Conservation (phyloP, 2,329 filamentous ascomycete species). For the Penicillium sp. region DNA sequence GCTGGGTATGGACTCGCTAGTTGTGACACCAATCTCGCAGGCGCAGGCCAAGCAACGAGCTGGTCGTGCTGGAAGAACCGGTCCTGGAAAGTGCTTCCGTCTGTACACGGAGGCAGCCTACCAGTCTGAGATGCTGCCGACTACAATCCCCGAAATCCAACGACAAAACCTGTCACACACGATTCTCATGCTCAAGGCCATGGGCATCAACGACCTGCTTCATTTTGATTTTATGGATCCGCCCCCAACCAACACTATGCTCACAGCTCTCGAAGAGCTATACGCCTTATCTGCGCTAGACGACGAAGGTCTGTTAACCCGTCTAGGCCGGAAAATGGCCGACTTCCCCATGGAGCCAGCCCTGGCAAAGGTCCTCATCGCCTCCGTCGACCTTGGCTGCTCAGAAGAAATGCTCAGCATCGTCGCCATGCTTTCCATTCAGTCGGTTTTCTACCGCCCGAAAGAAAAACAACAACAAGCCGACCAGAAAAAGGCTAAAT, state of each 20-base stretch:
- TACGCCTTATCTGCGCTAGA: constrained; percentile 91
- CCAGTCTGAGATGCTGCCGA: constrained; percentile 95
- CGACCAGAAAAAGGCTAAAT: constrained; percentile 96
- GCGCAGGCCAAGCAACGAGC: constrained; percentile 95
- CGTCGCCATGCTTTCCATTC: constrained; percentile 89
- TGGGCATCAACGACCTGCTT: constrained; percentile 97
- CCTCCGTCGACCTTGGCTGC: constrained; percentile 83
- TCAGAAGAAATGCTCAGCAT: constrained; percentile 94
- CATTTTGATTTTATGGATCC: constrained; percentile 99
- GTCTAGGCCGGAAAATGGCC: constrained; percentile 94
- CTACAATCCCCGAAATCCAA: constrained; percentile 95
- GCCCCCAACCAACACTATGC: constrained; percentile 95
- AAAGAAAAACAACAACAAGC: constrained; percentile 97
- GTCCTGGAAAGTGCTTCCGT: constrained; percentile 93
- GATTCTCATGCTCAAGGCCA: constrained; percentile 97
- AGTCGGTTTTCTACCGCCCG: constrained; percentile 88
- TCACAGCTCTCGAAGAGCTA: constrained; percentile 92
- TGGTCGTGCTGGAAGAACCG: constrained; percentile 89
- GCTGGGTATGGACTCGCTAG: constrained; percentile 94
- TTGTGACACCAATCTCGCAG: constrained; percentile 95
- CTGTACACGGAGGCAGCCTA: constrained; percentile 95
- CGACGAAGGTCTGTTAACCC: constrained; percentile 90
- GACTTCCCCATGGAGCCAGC: constrained; percentile 98
- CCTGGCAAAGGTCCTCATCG: constrained; percentile 87
- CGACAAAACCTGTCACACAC: constrained; percentile 90